Base-by-base conservation (phyloP, 805 yeast species). In the Metschnikowia continentalis region DNA sequence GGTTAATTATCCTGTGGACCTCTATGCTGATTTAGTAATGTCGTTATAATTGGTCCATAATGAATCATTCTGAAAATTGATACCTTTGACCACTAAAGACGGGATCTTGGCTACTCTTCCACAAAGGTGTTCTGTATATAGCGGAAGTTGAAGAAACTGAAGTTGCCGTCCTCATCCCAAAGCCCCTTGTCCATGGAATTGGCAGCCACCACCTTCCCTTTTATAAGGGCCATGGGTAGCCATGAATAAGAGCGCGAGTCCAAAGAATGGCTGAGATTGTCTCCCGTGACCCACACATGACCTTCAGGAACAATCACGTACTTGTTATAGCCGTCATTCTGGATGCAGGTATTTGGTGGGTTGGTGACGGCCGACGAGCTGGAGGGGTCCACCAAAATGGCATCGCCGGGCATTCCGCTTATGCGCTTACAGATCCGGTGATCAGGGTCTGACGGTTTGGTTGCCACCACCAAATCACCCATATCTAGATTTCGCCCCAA, bases 201-300 rank as follows among this genome's bases (percentile, higher is more conserved):
- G 6, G 86, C 92, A 6, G 89, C 92, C 5, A 86, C 77, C 13
- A 94, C 83, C 62, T 89, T 91, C 1, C 98, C 99, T 58, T 84
- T 83, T 3, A 94, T 83, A 37, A 94, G 70, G 0, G 84, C 98
- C 83, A 90, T 75, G 1, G 99, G 98, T 35, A 94, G 71, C n/a
- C 85, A 89, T 36, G 91, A 88, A 64, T 94, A 94, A 0, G 89
- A 81, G 57, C 99, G 74, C 4, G 97, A 89, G 61, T 94, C 99
- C 44, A 91, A 71, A 19, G 96, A 88, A 57, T 85, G 90, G 26
- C 89, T 79, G 51, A 92, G 68, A 63, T 94, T 94, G 63, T 94
- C 99, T 1, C 99, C 99, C 0, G 97, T 90, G 3, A 91, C 85
- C 98, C 98, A 94, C 44, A 89, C 88, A 68, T 94, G 99, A 2